Base-by-base conservation (phyloP, 2,329 filamentous ascomycete species). In the Colletotrichum eleusines region DNA sequence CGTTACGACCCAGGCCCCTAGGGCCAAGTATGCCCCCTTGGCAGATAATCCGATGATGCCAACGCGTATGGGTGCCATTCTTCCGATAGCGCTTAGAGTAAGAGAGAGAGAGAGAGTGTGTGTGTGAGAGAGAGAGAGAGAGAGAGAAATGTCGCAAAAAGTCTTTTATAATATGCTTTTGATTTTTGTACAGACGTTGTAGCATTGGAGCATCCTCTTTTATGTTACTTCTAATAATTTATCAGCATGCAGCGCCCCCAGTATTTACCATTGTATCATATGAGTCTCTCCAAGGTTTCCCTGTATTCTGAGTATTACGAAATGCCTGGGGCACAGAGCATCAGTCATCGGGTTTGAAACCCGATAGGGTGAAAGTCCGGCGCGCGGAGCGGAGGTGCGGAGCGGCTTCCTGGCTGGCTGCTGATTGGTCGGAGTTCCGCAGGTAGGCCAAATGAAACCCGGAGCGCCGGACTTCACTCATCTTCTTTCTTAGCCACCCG, bases 11-110 rank as follows among this genome's bases (percentile, higher is more conserved):
- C 89, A 91, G 0, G 84, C 1, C 86, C 77, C 4, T 84, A 85
- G 73, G 51, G 74, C 77, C 1, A 74, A 83, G 5, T 82, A 83
- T 38, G 81, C 81, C 60, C 86, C 84, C 1, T 82, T 81, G 64
- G 85, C 79, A 1, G 87, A 89, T 63, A 90, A 86, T 55, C 88
- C 89, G 69, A 90, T 82, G n/a, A 91, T 81, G 38, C 84, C 89
- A 20, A 87, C 78, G 63, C 86, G 85, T 69, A 89, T 88, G 12
- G 83, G 75, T 11, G 76, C 63, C 77, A 79, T 80, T n/a, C 7
- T 31, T 53, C 20, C 1, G 6, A 42, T 40, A 5, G 38, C 14
- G 16, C 18, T 20, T 20, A 7, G 6, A 8, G 40, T 42, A 42
- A 3, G 20, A 8, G 40, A 42, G 5, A 20, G 12, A 20, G 18